These are phyloP conservation scores for Colletotrichum gloeosporioides DNA, from an alignment of 2,329 filamentous ascomycete species.

Conservation along the genomic window DNA sequence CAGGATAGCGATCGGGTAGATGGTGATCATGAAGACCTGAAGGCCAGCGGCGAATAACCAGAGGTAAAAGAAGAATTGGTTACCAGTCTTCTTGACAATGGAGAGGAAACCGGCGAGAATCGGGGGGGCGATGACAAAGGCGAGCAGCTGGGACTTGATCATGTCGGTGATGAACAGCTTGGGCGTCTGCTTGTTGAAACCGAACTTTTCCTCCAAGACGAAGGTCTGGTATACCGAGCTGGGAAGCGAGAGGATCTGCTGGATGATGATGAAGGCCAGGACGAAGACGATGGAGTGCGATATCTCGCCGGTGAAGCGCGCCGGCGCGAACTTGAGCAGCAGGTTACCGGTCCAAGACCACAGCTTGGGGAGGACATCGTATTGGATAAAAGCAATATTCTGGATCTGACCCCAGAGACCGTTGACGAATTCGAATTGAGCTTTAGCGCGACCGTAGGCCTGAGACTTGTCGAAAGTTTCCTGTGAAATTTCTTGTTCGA, in stretches of 20 bases:
- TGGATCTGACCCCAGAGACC: conserved; percentile 86
- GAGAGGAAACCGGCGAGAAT: conserved; percentile 91
- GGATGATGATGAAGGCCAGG: conserved; percentile 82
- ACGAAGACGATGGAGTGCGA: conserved; percentile 92
- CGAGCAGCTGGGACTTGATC: conserved; percentile 87
- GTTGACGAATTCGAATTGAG: conserved; percentile 83
- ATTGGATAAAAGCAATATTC: conserved; percentile 88
- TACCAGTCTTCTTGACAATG: conserved; percentile 93
- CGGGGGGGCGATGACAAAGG: conserved; percentile 80
- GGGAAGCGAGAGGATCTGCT: conserved; percentile 80
- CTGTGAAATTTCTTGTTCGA: conserved; percentile 86
- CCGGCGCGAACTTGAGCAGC: conserved; percentile 76
- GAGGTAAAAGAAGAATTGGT: conserved; percentile 96
- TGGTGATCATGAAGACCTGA: conserved; percentile 93
- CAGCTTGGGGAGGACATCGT: conserved; percentile 87
- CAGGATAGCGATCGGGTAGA: conserved; percentile 93
- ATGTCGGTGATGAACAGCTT: conserved; percentile 88
- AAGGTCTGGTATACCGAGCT: conserved; percentile 92
- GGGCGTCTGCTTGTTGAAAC: conserved; percentile 98
- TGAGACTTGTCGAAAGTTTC: conserved; percentile 95
- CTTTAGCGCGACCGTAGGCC: conserved; percentile 95
- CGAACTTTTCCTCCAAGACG: conserved; percentile 94
- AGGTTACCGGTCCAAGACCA: conserved; percentile 83
- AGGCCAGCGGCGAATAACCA: conserved; percentile 91
- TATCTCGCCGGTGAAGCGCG: conserved; percentile 87